Conservation (phyloP, 176 grass and related monocot species). For the Lolium multiflorum region DNA sequence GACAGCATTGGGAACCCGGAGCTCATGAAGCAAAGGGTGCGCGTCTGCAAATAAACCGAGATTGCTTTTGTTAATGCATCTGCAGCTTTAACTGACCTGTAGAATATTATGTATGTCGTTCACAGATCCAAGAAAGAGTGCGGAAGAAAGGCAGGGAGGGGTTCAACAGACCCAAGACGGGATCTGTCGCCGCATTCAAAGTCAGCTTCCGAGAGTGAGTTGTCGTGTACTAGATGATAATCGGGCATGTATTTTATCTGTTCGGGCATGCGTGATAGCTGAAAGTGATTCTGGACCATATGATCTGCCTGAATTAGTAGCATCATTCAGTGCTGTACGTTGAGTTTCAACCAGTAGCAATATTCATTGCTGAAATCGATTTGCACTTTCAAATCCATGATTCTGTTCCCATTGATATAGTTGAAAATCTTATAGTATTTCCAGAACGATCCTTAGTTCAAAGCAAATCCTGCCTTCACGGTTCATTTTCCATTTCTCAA, state of each 20-base stretch:
- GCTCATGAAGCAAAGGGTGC: conserved; percentile 90
- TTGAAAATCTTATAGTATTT: background rate
- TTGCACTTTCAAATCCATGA: no score
- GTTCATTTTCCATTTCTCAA: background rate
- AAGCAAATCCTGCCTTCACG: background rate
- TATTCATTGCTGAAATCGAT: background rate
- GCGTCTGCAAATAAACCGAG: background rate
- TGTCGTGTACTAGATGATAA: background rate
- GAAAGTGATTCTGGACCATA: background rate
- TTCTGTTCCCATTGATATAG: background rate
- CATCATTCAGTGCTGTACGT: no score
- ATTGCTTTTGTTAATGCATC: background rate
- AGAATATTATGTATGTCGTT: background rate
- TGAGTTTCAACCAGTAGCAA: background rate
- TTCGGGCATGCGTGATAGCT: background rate
- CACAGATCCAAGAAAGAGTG: conserved; percentile 85
- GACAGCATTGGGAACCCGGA: conserved; percentile 95
- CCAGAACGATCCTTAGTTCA: background rate
- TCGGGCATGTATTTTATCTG: background rate
- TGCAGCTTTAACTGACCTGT: background rate
- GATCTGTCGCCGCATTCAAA: conserved; percentile 82
- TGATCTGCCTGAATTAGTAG: background rate
- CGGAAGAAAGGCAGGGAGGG: conserved; percentile 67
- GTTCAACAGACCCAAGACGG: conserved; percentile 70
- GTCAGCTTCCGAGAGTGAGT: conserved; percentile 95